A percentile compares a stretch with the other conserved stretches of the same genome.
phyloP scores from a whole-genome alignment of 1,284 basidiomycete species.

The Leucoagaricus sp. region DNA sequence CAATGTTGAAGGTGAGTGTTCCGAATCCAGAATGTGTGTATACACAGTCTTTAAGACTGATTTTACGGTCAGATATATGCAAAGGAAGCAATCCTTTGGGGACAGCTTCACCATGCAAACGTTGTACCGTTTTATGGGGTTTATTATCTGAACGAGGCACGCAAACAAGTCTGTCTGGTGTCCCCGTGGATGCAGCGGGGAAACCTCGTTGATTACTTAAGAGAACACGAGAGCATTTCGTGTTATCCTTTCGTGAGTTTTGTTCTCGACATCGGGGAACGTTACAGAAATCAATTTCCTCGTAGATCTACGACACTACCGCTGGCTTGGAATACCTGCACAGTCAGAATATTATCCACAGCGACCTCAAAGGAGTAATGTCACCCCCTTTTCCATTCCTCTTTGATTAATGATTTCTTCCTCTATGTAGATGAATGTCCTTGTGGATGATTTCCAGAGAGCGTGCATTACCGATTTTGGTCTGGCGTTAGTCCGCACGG shows the following conservation, averaged over 20 bases:
- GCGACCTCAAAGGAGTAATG: constrained; percentile 41
- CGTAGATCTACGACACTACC: constrained; percentile 27
- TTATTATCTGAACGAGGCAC: constrained; percentile 11
- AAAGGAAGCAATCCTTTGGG: constrained; percentile 26
- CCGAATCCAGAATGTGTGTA: too few species aligned
- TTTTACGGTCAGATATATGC: too few species aligned
- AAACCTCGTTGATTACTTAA: constrained; percentile 27
- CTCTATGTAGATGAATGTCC: constrained; percentile 22
- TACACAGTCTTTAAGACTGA: too few species aligned
- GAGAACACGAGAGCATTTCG: neutral
- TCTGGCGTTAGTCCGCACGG: neutral
- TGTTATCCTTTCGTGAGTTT: constrained; percentile 18
- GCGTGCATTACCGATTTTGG: constrained; percentile 25
- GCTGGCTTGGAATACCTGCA: constrained; percentile 33
- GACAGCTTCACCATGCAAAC: constrained; percentile 24
- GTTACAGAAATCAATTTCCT: neutral
- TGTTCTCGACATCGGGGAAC: neutral
- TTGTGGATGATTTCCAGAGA: constrained; percentile 15
- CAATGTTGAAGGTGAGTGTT: neutral
- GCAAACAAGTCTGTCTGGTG: constrained; percentile 27
- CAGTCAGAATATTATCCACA: constrained; percentile 33
- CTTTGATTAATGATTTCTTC: neutral
- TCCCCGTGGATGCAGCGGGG: constrained; percentile 37
- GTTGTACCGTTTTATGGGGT: constrained; percentile 28
- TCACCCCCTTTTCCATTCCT: constrained; percentile 16